Conservation (phyloP, 2,329 filamentous ascomycete genomes). For the Beauveria sp. region DNA sequence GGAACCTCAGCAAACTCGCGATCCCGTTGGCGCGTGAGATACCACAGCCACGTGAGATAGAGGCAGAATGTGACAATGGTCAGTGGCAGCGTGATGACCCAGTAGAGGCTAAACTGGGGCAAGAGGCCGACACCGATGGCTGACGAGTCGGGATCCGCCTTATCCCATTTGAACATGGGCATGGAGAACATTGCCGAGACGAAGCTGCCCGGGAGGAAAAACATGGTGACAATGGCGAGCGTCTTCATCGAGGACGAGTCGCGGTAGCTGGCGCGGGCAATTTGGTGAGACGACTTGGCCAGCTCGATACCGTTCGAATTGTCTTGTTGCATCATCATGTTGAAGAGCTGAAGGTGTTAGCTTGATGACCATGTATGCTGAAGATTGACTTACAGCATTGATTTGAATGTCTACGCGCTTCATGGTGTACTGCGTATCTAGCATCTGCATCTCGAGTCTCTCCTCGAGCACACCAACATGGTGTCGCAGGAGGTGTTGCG, state of each 20-base stretch:
- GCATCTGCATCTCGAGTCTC: slow-evolving; percentile 26
- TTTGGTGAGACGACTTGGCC: slow-evolving; percentile 22
- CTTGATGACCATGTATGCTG: neutral
- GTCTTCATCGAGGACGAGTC: slow-evolving; percentile 38
- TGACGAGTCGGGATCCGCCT: slow-evolving; percentile 13
- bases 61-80: slow-evolving; percentile 27
- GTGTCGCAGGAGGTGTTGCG: slow-evolving; percentile 18
- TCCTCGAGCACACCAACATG: slow-evolving; percentile 24
- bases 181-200: slow-evolving; percentile 35
- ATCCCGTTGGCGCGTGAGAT: slow-evolving; percentile 20
- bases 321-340: slow-evolving; percentile 31
- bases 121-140: slow-evolving; percentile 23
- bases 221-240: slow-evolving; percentile 34
- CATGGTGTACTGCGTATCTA: slow-evolving; percentile 28
- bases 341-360: slow-evolving; percentile 23
- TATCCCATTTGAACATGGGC: slow-evolving; percentile 26
- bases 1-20: slow-evolving; percentile 2
- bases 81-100: slow-evolving; percentile 32
- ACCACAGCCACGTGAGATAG: slow-evolving; percentile 27
- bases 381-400: slow-evolving; percentile 23
- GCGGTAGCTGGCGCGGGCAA: slow-evolving; percentile 29
- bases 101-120: slow-evolving; percentile 33
- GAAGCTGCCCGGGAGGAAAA: slow-evolving; percentile 35
- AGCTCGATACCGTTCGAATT: slow-evolving; percentile 25
- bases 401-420: slow-evolving; percentile 34